A percentile compares a stretch with the other conserved stretches of the same genome.
Conservation (phyloP, 345 rosid species). For the Hibiscus tridactylites region DNA sequence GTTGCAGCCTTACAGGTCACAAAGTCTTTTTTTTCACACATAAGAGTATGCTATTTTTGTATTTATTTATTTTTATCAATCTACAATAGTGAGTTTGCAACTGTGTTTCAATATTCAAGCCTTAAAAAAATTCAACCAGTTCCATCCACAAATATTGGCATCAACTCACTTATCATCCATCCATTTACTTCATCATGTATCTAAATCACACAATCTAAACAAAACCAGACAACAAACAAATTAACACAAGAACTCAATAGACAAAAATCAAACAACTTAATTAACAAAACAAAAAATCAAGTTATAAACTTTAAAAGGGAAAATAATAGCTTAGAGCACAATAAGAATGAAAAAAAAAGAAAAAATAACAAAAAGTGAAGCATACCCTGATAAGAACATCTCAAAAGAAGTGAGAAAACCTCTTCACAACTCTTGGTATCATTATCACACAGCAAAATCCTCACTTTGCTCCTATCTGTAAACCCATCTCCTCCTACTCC, state of each 20-base stretch:
- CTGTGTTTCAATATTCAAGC: not conserved
- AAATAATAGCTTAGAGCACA: slow-evolving; percentile 38
- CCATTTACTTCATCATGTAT: not conserved
- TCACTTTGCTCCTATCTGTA: slow-evolving; percentile 90
- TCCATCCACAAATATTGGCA: not conserved
- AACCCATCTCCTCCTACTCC: slow-evolving; percentile 47
- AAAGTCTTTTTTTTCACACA: not conserved
- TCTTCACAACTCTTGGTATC: slow-evolving; percentile 67
- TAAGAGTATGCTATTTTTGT: not conserved
- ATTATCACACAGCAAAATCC: slow-evolving; percentile 92
- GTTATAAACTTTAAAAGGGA: not conserved
- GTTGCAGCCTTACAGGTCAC: not conserved
- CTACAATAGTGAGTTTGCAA: not conserved
- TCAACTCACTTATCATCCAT: not conserved
- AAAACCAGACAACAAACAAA: not conserved
- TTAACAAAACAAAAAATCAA: not conserved
- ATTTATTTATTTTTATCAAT: not conserved
- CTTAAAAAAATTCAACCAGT: not conserved
- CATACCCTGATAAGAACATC: slow-evolving; percentile 93
- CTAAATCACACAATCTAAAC: not conserved
- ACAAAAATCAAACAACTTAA: not conserved
- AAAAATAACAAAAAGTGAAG: not conserved
- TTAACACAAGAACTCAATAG: not conserved
- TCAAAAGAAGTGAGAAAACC: slow-evolving; percentile 66
- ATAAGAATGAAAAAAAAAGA: slow-evolving; percentile 43